phyloP scores from a whole-genome alignment of 2,329 filamentous ascomycete species.

The Hymenoscyphus infarciens region DNA sequence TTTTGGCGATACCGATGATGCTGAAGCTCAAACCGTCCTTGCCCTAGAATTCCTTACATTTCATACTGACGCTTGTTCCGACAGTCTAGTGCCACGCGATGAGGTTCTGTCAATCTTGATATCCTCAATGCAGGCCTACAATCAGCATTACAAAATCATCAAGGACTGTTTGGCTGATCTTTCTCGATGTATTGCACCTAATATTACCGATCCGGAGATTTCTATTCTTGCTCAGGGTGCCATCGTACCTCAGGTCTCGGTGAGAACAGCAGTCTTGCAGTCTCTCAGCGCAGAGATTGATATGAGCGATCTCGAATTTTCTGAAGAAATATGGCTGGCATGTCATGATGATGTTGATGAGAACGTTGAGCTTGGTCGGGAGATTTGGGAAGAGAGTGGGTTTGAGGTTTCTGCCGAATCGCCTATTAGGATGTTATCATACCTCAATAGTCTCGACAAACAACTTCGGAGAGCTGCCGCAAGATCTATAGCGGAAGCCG shows the following conservation, averaged over 20 bases:
- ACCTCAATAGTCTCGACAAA: slow-evolving; percentile 73
- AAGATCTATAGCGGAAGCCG: slow-evolving; percentile 72
- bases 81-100: slow-evolving; percentile 71
- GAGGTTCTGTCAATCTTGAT: slow-evolving; percentile 71
- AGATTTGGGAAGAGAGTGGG: slow-evolving; percentile 94
- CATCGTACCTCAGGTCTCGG: slow-evolving; percentile 74
- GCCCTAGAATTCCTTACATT: slow-evolving; percentile 85
- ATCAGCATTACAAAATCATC: slow-evolving; percentile 90
- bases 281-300: slow-evolving; percentile 90
- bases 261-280: slow-evolving; percentile 81
- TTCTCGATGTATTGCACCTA: slow-evolving; percentile 78
- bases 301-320: slow-evolving; percentile 80
- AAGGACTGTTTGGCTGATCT: slow-evolving; percentile 90
- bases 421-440: slow-evolving; percentile 67
- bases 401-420: slow-evolving; percentile 66
- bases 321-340: slow-evolving; percentile 88
- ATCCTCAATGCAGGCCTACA: slow-evolving; percentile 79
- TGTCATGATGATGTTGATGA: slow-evolving; percentile 89
- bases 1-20: slow-evolving; percentile 72
- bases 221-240: slow-evolving; percentile 70
- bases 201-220: slow-evolving; percentile 71
- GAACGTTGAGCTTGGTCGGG: slow-evolving; percentile 75
- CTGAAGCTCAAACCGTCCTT: slow-evolving; percentile 84
- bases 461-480: slow-evolving; percentile 83
- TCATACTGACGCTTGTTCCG: slow-evolving; percentile 76